Percentiles rank a stretch among this genome's conserved stretches.
Evolutionary conservation across 2,329 filamentous ascomycete species (phyloP).

Genomic region (Emmonsia crescens): DNA sequence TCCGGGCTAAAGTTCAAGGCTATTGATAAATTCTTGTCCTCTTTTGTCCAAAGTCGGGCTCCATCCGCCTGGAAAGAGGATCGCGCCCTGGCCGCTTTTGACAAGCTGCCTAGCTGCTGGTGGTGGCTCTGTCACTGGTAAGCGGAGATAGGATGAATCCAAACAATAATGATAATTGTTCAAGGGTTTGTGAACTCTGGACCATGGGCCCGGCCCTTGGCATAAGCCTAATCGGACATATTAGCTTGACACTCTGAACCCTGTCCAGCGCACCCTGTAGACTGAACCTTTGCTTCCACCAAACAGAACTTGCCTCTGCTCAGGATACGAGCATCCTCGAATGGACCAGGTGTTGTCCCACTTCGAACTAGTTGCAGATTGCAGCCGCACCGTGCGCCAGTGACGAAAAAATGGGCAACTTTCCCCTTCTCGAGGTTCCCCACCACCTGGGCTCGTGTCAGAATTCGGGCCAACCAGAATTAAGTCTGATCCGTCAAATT

Average conservation of each 20-base stretch:
- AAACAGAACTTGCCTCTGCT: constrained; percentile 1
- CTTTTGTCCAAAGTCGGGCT: neutral
- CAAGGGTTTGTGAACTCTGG: constrained; percentile 3
- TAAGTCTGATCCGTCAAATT: neutral
- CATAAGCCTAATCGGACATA: constrained; percentile 1
- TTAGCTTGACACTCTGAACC: constrained; percentile 1
- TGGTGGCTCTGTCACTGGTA: neutral
- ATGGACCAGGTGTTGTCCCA: constrained; percentile 3
- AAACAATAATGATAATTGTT: neutral
- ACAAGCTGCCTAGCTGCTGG: neutral
- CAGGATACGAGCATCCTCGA: constrained; percentile 4
- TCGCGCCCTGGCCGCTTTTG: constrained; percentile 5
- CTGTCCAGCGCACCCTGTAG: constrained; percentile 1
- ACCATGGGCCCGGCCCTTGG: constrained; percentile 1
- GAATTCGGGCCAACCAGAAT: constrained; percentile 2
- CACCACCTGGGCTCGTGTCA: constrained; percentile 5
- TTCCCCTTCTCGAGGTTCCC: neutral
- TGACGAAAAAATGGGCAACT: constrained; percentile 11
- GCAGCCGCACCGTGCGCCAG: constrained; percentile 16
- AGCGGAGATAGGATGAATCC: neutral
- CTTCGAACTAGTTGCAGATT: constrained; percentile 14
- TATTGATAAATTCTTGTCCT: constrained; percentile 1
- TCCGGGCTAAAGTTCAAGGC: neutral
- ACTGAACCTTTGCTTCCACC: neutral
- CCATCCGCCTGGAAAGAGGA: neutral